Conservation (phyloP, 1,139 yeast species). For the Candida albicans region DNA sequence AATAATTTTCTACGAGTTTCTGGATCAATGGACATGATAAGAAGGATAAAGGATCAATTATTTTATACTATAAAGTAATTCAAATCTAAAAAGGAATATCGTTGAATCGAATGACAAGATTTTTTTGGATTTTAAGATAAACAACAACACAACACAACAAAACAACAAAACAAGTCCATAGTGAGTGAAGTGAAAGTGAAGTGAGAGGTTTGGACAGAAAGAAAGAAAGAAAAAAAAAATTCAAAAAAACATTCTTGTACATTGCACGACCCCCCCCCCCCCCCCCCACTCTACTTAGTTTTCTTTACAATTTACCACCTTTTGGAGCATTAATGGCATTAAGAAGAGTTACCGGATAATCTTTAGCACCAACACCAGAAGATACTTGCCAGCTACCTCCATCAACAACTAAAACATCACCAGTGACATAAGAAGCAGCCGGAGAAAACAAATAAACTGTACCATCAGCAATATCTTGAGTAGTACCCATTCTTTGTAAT, state of each 20-base stretch:
- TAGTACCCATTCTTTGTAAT: conserved; percentile 71
- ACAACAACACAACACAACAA: no score
- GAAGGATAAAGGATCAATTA: not conserved
- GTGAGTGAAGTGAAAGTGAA: no score
- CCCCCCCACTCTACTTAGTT: no score
- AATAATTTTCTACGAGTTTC: conserved; percentile 83
- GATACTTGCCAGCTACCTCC: conserved; percentile 84
- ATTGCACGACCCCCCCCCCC: no score
- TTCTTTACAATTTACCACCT: conserved; percentile 16
- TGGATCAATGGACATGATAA: conserved; percentile 74
- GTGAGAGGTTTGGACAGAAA: no score
- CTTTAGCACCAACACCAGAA: conserved; percentile 22
- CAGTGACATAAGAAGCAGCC: conserved; percentile 77
- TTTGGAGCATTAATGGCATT: conserved; percentile 10
- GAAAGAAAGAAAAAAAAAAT: not conserved
- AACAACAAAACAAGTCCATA: no score
- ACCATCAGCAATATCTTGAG: conserved; percentile 83
- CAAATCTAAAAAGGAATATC: not conserved
- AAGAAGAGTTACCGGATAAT: conserved; percentile 36
- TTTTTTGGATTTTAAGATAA: no score
- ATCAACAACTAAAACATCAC: conserved; percentile 79
- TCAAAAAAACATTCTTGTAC: no score
- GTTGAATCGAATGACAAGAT: not conserved
- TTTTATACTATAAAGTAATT: no score
- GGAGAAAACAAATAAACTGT: conserved; percentile 82